A percentile compares a stretch with the other conserved stretches of the same genome.
These are phyloP conservation scores for Suaeda aralocaspica DNA, from an alignment of 148 eudicot genomes.

Conservation along the genomic window DNA sequence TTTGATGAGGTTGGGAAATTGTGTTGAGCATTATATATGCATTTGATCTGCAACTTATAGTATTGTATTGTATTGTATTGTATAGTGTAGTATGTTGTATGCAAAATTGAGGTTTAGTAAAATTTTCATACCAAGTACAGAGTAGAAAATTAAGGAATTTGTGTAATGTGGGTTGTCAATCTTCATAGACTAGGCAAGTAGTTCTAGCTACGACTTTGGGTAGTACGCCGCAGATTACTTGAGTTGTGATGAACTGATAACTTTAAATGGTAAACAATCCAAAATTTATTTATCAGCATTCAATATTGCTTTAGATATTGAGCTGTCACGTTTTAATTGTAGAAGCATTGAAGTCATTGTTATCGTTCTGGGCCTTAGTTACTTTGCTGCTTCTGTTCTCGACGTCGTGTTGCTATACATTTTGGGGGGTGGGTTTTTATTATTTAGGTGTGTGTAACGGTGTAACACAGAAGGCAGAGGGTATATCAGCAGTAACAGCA, in stretches of 20 bases:
- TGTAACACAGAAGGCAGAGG: neutral
- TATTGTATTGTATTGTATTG: neutral
- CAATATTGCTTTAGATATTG: neutral
- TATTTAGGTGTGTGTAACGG: neutral
- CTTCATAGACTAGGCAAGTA: neutral
- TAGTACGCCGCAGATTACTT: neutral
- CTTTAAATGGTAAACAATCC: neutral
- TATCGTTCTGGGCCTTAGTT: neutral
- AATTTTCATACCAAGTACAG: neutral
- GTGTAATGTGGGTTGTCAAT: neutral
- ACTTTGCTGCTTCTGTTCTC: neutral
- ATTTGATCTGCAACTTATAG: neutral
- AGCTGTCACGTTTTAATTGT: neutral
- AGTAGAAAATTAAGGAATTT: slow-evolving; percentile 4
- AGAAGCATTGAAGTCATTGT: neutral
- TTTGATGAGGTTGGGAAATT: neutral
- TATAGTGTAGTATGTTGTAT: neutral
- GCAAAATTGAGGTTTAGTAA: neutral
- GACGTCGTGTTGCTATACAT: neutral
- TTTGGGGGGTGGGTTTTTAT: neutral
- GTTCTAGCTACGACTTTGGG: neutral
- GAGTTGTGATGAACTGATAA: neutral
- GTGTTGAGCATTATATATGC: neutral
- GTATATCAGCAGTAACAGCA: neutral
- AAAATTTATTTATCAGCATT: neutral